Base-by-base conservation (phyloP, 495 filamentous ascomycete species). In the Wilcoxina mikolae region DNA sequence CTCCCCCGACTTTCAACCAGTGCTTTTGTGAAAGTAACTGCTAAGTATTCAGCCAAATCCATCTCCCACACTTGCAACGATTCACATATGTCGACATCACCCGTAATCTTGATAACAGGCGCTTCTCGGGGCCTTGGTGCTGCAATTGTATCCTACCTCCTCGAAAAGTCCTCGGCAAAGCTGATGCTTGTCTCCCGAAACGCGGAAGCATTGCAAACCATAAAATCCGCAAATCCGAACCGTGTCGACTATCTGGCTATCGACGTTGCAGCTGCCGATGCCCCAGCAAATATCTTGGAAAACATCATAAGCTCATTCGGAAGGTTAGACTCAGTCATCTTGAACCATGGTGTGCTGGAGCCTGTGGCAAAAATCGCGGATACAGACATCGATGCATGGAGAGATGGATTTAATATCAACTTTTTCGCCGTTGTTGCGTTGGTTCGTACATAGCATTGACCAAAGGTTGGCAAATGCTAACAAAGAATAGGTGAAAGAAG, bases 311-410 rank as follows among this genome's bases (percentile, higher is more conserved):
- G 74, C 26, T 65, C 71, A 0, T 95, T 86, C 62, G 78, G 80
- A n/a, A 71, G 68, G 26, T 69, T 96, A 4, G 87, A 98, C 63
- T 82, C 82, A 0, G 64, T 98, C 41, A 78, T 95, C 18, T 68
- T 98, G 38, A 95, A 95, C 65, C 91, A 98, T 65, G 88, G 87
- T 2, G 73, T 81, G 5, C 68, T 98, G 31, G 75, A 78, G 18
- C 87, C 88, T 17, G 82, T 94, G n/a, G 78, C 76, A 22, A 81
- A 76, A 53, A 70, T 95, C 47, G 78, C 70, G 11, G 73, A 87
- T 18, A 71, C 74, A 4, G 74, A 77, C 48, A 58, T 75, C 0
- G 76, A 84, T 53, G 80, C 84, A 55, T 95, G 87, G 87, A 78
- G 76, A 66, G 65, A 68, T n/a, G 70, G 74, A 15, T 95, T 84